Conservation (phyloP, 306 rosid genomes). For the Begonia loranthoides region DNA sequence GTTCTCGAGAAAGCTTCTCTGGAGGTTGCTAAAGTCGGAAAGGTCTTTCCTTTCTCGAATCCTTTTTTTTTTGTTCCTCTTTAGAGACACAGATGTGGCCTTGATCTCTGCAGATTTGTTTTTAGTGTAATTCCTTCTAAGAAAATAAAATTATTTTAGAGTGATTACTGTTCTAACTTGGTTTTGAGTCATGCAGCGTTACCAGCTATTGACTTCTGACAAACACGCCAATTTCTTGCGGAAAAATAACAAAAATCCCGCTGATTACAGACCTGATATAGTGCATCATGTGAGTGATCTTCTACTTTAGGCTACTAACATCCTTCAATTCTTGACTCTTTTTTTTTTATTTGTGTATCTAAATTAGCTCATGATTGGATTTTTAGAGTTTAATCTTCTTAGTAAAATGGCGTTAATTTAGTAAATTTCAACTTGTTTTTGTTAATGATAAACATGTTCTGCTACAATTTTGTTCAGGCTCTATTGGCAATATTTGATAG, state of each 20-base stretch:
- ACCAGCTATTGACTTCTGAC: conserved; percentile 72
- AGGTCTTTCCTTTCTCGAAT: conserved; percentile 25
- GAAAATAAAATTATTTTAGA: too few relatives aligned
- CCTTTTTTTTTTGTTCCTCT: neutral
- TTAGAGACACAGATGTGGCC: neutral
- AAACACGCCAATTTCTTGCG: conserved; percentile 59
- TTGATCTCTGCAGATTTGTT: neutral
- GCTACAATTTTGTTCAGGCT: conserved; percentile 28
- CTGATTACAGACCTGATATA: conserved; percentile 73
- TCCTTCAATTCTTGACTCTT: too few relatives aligned
- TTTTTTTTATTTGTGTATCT: neutral
- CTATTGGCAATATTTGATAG: conserved; percentile 71
- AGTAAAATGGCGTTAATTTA: neutral
- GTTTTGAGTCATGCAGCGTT: conserved; percentile 26
- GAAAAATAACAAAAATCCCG: conserved; percentile 54
- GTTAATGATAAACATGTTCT: neutral
- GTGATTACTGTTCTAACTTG: neutral
- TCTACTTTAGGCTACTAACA: too few relatives aligned
- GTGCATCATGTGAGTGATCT: conserved; percentile 52
- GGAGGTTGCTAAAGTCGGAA: conserved; percentile 85
- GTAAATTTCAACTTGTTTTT: too few relatives aligned
- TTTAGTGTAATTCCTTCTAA: neutral
- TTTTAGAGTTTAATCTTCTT: neutral
- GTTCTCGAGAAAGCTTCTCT: conserved; percentile 78
- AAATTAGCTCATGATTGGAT: neutral